Conservation (phyloP, 179 eudicot species). For the Silene coronaria region DNA sequence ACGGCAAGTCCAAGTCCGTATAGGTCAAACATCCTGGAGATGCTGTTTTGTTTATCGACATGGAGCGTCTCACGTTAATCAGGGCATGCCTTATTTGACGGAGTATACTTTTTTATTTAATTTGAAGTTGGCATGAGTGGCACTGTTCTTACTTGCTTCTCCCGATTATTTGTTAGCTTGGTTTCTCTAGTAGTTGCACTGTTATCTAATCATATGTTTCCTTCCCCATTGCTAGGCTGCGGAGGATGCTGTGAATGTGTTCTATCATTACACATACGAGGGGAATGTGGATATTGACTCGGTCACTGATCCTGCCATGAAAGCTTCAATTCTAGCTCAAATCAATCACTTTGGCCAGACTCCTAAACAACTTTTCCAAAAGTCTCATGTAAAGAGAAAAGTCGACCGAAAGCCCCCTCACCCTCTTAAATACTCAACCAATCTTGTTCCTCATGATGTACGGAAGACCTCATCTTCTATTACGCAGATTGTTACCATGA, state of each 20-base stretch:
- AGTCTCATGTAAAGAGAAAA: conserved; percentile 83
- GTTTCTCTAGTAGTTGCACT: conserved; percentile 8
- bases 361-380: conserved; percentile 84
- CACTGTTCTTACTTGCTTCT: conserved; percentile 11
- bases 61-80: too few relatives aligned
- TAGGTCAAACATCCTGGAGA: background rate
- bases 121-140: background rate
- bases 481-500: conserved; percentile 57
- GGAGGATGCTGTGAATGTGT: conserved; percentile 93
- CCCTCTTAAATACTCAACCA: conserved; percentile 56
- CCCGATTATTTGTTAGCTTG: background rate
- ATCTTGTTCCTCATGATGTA: conserved; percentile 61
- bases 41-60: too few relatives aligned
- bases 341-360: conserved; percentile 99
- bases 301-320: conserved; percentile 92
- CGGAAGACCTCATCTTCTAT: conserved; percentile 72
- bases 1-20: background rate
- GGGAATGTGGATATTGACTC: conserved; percentile 96
- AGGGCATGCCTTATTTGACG: too few relatives aligned
- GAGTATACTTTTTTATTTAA: background rate
- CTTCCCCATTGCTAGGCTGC: conserved; percentile 61
- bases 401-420: conserved; percentile 62
- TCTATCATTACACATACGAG: conserved; percentile 96
- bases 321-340: conserved; percentile 96
- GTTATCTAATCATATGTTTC: conserved; percentile 17